These are phyloP conservation scores for Nicotiana knightiana DNA, from an alignment of 257 asterid genomes.

Conservation along the genomic window DNA sequence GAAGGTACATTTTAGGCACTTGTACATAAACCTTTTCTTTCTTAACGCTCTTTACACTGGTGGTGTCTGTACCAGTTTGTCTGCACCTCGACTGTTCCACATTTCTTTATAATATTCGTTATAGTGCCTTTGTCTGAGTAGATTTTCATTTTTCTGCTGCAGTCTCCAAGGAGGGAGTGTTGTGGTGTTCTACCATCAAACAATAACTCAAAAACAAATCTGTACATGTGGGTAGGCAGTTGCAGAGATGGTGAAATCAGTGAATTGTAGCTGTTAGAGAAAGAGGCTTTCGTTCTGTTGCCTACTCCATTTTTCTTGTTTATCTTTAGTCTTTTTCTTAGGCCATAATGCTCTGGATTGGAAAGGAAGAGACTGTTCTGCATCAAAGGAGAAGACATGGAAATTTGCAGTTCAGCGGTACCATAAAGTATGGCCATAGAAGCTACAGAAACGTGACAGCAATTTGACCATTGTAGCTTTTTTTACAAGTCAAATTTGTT, in stretches of 20 bases:
- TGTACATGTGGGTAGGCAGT: slow-evolving; percentile 71
- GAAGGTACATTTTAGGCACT: slow-evolving; percentile 25
- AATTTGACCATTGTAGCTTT: slow-evolving; percentile 20
- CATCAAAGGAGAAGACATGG: background rate
- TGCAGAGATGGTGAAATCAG: slow-evolving; percentile 67
- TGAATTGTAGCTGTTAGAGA: slow-evolving; percentile 32
- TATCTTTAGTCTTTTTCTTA: background rate
- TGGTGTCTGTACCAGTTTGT: background rate
- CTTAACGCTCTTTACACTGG: no score
- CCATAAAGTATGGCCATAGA: background rate
- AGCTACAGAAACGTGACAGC: slow-evolving; percentile 11
- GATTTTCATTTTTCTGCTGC: background rate
- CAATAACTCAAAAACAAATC: slow-evolving; percentile 23
- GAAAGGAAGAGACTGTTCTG: background rate
- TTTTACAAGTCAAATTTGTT: slow-evolving; percentile 13
- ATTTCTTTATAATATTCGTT: background rate
- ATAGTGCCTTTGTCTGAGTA: background rate
- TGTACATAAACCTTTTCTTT: no score
- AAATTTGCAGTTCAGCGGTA: background rate
- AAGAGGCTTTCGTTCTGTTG: background rate
- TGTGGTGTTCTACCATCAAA: slow-evolving; percentile 72
- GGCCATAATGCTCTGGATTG: background rate
- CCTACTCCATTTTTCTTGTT: background rate
- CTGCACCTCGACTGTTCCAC: background rate
- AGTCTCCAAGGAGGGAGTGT: slow-evolving; percentile 87